A percentile compares a stretch with the other conserved stretches of the same genome.
Conservation (phyloP, 2,329 filamentous ascomycete genomes). For the Dactylonectria estremocensis region DNA sequence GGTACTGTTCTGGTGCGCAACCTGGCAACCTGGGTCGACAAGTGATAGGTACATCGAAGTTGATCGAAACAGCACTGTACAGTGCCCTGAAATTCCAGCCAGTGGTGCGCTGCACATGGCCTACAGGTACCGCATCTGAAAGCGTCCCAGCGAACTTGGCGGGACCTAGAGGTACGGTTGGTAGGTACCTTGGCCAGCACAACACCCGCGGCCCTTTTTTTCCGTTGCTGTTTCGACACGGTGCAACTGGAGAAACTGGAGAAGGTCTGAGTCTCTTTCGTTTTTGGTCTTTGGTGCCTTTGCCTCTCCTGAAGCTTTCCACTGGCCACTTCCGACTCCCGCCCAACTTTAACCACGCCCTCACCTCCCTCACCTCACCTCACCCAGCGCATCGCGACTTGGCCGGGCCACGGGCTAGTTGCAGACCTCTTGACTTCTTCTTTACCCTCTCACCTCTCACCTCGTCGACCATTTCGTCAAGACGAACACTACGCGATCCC, state of each 20-base stretch:
- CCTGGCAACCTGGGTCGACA: constrained; percentile 5
- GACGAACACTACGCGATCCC: constrained; percentile 30
- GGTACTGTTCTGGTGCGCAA: background rate
- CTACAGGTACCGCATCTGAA: too few relatives aligned
- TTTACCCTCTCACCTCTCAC: constrained; percentile 24
- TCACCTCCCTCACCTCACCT: constrained; percentile 42
- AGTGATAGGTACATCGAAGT: background rate
- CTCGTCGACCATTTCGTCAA: constrained; percentile 42
- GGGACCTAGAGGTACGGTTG: too few relatives aligned
- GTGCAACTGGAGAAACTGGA: constrained; percentile 32
- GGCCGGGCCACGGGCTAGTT: constrained; percentile 58
- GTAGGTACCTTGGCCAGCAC: constrained; percentile 5
- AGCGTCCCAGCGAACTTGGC: too few relatives aligned
- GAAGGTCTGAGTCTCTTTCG: background rate
- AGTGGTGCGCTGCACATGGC: too few relatives aligned
- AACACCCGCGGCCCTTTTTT: constrained; percentile 20
- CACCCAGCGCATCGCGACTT: constrained; percentile 48
- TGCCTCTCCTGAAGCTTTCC: constrained; percentile 50
- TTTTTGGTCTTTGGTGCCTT: constrained; percentile 1
- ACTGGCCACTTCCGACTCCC: constrained; percentile 36
- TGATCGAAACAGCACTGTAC: too few relatives aligned
- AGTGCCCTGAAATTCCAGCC: too few relatives aligned
- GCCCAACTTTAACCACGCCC: constrained; percentile 42
- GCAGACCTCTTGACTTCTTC: constrained; percentile 43
- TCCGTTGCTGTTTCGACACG: constrained; percentile 34